A percentile compares a stretch with the other conserved stretches of the same genome.
phyloP scores from a whole-genome alignment of 495 filamentous ascomycete species.

The Penicillium desertorum region DNA sequence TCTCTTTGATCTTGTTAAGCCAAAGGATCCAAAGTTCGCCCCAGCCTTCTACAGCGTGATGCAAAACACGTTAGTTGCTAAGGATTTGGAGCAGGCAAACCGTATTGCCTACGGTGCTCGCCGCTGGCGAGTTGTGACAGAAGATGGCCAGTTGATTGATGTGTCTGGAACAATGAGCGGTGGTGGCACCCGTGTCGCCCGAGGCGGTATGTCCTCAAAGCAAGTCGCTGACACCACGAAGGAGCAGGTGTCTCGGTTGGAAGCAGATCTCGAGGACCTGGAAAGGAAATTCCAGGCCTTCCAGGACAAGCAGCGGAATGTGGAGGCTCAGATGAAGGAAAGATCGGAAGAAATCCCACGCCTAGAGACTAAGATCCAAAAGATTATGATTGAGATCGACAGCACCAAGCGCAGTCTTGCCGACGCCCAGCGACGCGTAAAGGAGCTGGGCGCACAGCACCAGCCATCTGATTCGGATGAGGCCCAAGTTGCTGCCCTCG shows the following conservation, averaged over 20 bases:
- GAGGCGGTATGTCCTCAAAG: conserved; percentile 93
- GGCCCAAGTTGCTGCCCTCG: conserved; percentile 60
- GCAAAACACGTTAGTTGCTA: conserved; percentile 90
- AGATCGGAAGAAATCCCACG: conserved; percentile 80
- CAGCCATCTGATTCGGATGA: conserved; percentile 79
- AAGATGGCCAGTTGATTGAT: conserved; percentile 93
- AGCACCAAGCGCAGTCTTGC: conserved; percentile 79
- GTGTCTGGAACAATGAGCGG: conserved; percentile 98
- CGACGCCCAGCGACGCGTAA: conserved; percentile 78
- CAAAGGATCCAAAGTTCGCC: conserved; percentile 82
- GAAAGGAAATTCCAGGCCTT: conserved; percentile 79
- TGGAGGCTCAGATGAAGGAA: conserved; percentile 69
- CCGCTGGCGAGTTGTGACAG: conserved; percentile 93
- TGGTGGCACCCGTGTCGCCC: conserved; percentile 84
- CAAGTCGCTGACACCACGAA: conserved; percentile 78
- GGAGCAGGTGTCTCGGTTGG: conserved; percentile 84
- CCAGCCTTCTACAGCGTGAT: conserved; percentile 93
- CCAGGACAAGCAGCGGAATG: conserved; percentile 72
- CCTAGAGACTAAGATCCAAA: conserved; percentile 87
- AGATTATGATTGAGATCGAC: conserved; percentile 84
- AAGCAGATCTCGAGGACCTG: conserved; percentile 78
- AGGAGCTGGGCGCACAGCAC: conserved; percentile 77
- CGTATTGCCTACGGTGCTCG: conserved; percentile 91
- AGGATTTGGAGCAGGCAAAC: conserved; percentile 89
- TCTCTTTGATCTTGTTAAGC: conserved; percentile 87